A percentile compares a stretch with the other conserved stretches of the same genome.
Evolutionary conservation across 2,329 filamentous ascomycete species (phyloP).

Genomic region (Claviceps sp.): DNA sequence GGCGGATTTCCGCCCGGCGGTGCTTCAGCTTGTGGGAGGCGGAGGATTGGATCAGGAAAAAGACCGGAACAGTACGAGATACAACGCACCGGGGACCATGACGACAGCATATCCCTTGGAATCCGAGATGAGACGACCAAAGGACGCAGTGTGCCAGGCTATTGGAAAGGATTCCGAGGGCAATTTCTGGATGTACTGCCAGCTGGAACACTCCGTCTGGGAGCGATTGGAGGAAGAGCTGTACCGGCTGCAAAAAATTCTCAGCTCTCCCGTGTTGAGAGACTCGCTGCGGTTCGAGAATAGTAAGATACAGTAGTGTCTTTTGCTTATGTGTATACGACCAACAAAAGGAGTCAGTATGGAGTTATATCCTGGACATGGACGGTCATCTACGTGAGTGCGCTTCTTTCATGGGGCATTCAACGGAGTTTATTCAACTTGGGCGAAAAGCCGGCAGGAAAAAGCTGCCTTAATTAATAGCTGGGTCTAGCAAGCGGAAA

Average conservation of each 20-base stretch:
- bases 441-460: no score
- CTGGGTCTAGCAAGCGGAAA: no score
- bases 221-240: constrained; percentile 6
- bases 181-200: constrained; percentile 7
- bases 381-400: no score
- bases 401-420: no score
- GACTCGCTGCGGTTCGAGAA: constrained; percentile 1
- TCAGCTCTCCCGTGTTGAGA: constrained; percentile 5
- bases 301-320: no score
- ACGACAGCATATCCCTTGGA: constrained; percentile 1
- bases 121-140: not conserved
- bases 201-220: constrained; percentile 6
- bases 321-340: not conserved
- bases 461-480: no score
- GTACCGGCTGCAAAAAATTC: constrained; percentile 5
- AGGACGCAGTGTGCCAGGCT: constrained; percentile 1
- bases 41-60: not conserved
- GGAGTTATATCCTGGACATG: no score
- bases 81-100: constrained; percentile 5
- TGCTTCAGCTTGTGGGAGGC: not conserved
- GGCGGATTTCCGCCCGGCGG: constrained; percentile 4
- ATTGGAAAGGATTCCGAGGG: constrained; percentile 4
- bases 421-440: no score
- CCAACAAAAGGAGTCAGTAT: no score
- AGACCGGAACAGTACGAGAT: not conserved